These are phyloP conservation scores for Kernera saxatilis DNA, from an alignment of 345 rosid genomes.

Conservation along the genomic window DNA sequence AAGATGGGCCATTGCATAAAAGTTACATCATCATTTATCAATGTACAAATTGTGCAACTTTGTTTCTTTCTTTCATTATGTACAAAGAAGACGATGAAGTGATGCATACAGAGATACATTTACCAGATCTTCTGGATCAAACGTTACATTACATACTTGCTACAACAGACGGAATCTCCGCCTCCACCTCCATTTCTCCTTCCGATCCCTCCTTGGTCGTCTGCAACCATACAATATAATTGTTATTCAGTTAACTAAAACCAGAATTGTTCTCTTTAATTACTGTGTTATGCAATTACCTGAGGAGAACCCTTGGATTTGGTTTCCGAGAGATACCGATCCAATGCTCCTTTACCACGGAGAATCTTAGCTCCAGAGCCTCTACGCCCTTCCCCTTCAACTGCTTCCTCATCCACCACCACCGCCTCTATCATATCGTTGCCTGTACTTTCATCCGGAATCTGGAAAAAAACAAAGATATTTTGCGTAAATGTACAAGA, in stretches of 20 bases:
- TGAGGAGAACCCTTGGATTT: conserved; percentile 36
- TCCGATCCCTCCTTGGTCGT: conserved; percentile 41
- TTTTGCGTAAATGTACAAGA: neutral
- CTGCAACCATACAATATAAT: conserved; percentile 33
- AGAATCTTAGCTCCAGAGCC: conserved; percentile 76
- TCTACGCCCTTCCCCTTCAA: conserved; percentile 52
- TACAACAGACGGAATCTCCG: conserved; percentile 71
- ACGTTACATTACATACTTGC: conserved; percentile 65
- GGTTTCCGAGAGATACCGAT: conserved; percentile 50
- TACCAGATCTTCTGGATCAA: conserved; percentile 7
- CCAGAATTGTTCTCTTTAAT: neutral
- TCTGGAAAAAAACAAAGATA: conserved; percentile 37
- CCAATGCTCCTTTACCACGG: conserved; percentile 72
- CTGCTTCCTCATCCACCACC: conserved; percentile 78
- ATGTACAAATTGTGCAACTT: conserved; percentile 18
- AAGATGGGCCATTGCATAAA: neutral
- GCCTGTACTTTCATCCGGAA: conserved; percentile 73
- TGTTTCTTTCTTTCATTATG: conserved; percentile 36
- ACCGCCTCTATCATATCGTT: conserved; percentile 79
- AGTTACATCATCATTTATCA: conserved; percentile 20
- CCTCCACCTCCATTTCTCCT: conserved; percentile 65
- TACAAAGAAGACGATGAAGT: conserved; percentile 39
- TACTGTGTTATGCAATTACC: neutral
- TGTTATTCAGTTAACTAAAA: neutral
- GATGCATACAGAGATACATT: conserved; percentile 33